Evolutionary conservation across 1,139 yeast species (phyloP), one percentile per base, ranked within the genome.

Genomic region (Geotrichum aggregatum): DNA sequence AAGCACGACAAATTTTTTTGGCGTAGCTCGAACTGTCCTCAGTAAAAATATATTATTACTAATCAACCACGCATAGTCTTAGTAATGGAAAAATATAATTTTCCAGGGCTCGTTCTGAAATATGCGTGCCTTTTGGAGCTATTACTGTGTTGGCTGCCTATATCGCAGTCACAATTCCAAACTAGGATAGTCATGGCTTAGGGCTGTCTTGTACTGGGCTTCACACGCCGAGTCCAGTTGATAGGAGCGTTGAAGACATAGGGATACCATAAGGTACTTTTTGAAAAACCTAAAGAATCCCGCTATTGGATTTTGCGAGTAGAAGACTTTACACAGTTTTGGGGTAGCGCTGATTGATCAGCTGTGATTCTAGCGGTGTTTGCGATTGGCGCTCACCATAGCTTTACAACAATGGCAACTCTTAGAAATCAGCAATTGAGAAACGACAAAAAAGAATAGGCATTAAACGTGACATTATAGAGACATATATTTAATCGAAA

Each of bases 401-500:
- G 8, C 7, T 40, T 14, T 40, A 19, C n/a, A 40, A n/a, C 16
- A 30, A 24, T 8, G 8, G 28, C 28, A 24, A 8, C 28, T 5
- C 28, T 24, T 8, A 24, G 8, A 5, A 8, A 5, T 24, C 28
- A 24, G 8, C 28, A 24, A 24, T 24, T 24, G 28, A 24, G 28
- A 18, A 13, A 34, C 19, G 30, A 19, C 38, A 44, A 16, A 24
- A 24, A 40, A 40, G 21, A 47, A 24, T 47, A 40, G 46, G 26
- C 46, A 47, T 47, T 40, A 47, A 47, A 26, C 22, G 42, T 46
- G 45, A 26, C 18, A 14, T 16, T 21, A 34, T 45, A 41, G 34
- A 28, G 22, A 44, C 45, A 46, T 28, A 31, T 49, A 57, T 47
- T 66, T 68, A 68, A 65, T 68, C 71, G 65, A 68, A 68, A 54